Base-by-base conservation (phyloP, 805 yeast species). In the Tetrapisispora pingtungensis region DNA sequence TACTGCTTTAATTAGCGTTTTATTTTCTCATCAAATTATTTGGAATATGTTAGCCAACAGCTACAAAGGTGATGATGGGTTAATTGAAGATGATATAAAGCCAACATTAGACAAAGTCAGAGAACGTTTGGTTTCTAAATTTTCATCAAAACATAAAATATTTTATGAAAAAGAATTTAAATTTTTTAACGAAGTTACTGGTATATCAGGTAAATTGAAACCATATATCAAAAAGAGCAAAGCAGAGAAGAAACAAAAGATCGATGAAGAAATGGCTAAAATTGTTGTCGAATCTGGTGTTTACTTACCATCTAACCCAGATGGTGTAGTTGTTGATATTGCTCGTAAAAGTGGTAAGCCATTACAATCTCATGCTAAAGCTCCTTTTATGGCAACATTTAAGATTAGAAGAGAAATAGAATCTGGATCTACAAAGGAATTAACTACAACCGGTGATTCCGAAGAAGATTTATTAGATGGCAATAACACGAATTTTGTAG, bases 31-130 rank as follows among this genome's bases (percentile, higher is more conserved):
- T 64, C 99, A 93, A 65, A 89, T 93, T 51, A 87, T 93, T 44
- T 93, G 99, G 99, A 93, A 93, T 58, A 87, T 93, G 84, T 66
- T 83, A 56, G 97, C 99, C 1, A 93, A 94, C 59, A 78, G 88
- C 49, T 93, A 76, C 64, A 83, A 81, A 53, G 97, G 85, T 59
- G 97, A 90, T 54, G 96, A 90, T 10, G 81, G 87, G 0, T 70
- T 78, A 0, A 72, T 75, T 7, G 93, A 94, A 4, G 96, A 89
- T 64, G 70, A 75, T 1, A 69, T 90, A 56, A 90, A 90, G 62
- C 96, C 97, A 1, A 72, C 72, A 2, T 70, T 93, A 50, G 97
- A 90, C 59, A 70, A 69, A 36, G 84, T 90, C 28, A 79, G 83
- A 50, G 68, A 68, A 8, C 65, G 70, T 36, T 81, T 93, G 84